A percentile compares a stretch with the other conserved stretches of the same genome.
phyloP scores from a whole-genome alignment of 345 rosid genomes.

The Camelina laxa region DNA sequence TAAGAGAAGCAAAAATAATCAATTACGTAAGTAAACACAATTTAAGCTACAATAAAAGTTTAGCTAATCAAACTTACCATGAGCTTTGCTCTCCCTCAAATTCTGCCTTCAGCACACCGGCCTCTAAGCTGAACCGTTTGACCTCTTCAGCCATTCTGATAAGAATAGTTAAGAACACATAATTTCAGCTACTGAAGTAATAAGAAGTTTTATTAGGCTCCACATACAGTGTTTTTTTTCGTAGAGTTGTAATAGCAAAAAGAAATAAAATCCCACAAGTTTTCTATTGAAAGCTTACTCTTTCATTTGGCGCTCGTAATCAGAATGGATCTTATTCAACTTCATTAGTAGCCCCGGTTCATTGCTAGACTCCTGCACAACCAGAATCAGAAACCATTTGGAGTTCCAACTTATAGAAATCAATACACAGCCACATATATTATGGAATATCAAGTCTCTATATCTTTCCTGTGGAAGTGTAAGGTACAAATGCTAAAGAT shows the following conservation, averaged over 20 bases:
- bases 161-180: slow-evolving; percentile 8
- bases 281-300: slow-evolving; percentile 55
- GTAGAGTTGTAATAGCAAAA: not conserved
- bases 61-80: slow-evolving; percentile 30
- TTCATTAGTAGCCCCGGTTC: slow-evolving; percentile 30
- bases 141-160: slow-evolving; percentile 75
- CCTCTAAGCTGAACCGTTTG: slow-evolving; percentile 62
- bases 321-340: slow-evolving; percentile 57
- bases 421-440: slow-evolving; percentile 9
- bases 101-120: slow-evolving; percentile 61
- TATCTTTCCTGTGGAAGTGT: not conserved
- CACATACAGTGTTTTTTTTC: not conserved
- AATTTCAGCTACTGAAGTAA: slow-evolving; percentile 4
- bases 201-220: not conserved
- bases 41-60: not conserved
- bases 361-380: slow-evolving; percentile 37
- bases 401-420: not conserved
- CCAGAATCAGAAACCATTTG: slow-evolving; percentile 27
- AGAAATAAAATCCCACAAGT: slow-evolving; percentile 1
- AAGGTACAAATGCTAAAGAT: not conserved
- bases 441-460: not conserved
- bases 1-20: slow-evolving; percentile 11
- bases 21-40: slow-evolving; percentile 11
- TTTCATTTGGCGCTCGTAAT: slow-evolving; percentile 79
- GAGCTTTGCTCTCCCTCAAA: slow-evolving; percentile 41